A percentile compares a stretch with the other conserved stretches of the same genome.
phyloP scores from a whole-genome alignment of 345 rosid species.

The Euphorbia peplus region DNA sequence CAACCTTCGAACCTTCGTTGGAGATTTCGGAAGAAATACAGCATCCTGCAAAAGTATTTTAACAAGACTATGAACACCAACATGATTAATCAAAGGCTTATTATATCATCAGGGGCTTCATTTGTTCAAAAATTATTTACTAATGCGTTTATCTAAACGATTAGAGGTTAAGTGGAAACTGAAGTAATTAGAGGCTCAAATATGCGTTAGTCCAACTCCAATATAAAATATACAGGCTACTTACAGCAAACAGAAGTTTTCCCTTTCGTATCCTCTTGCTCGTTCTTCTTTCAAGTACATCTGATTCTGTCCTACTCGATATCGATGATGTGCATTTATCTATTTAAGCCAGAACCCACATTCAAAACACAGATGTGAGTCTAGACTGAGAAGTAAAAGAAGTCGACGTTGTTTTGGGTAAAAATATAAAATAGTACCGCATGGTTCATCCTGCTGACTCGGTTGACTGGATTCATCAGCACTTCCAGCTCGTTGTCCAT shows the following conservation, averaged over 20 bases:
- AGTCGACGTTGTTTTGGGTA: not conserved
- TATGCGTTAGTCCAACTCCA: too few relatives aligned
- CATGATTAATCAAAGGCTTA: too few relatives aligned
- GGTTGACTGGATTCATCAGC: conserved; percentile 9
- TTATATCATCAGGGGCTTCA: too few relatives aligned
- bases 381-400: not conserved
- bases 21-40: conserved; percentile 17
- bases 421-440: conserved; percentile 7
- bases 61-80: not conserved
- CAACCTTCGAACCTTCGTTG: conserved; percentile 23
- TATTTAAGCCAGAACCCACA: conserved; percentile 13
- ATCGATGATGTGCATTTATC: conserved; percentile 25
- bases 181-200: too few relatives aligned
- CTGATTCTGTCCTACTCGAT: conserved; percentile 15
- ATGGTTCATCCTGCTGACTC: conserved; percentile 17
- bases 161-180: too few relatives aligned
- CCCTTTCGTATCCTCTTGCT: conserved; percentile 29
- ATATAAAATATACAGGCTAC: not conserved
- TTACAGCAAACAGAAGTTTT: conserved; percentile 19
- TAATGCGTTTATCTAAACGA: too few relatives aligned
- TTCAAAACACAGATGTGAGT: not conserved
- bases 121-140: too few relatives aligned
- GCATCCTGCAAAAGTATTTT: conserved; percentile 24
- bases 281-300: conserved; percentile 19
- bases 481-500: not conserved